Base-by-base conservation (phyloP, 768 basidiomycete species). In the Megacollybia marginata region DNA sequence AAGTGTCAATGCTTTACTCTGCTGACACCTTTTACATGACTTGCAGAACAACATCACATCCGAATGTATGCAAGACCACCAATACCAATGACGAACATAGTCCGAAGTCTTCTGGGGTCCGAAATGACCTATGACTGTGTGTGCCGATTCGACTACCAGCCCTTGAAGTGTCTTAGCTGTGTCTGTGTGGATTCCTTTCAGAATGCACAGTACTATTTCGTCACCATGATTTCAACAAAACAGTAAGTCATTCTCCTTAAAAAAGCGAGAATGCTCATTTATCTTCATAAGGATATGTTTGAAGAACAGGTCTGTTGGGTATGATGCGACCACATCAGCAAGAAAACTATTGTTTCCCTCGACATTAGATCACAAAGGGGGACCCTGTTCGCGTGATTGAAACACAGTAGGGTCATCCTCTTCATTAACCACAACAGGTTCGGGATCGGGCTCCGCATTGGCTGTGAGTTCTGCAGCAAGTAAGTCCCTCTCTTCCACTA, bases 31-130 rank as follows among this genome's bases (percentile, higher is more conserved):
- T 13, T 43, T 42, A 28, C 54, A 55, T 10, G 33, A 42, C 2
- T 31, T 16, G 20, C 42, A 51, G 48, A 44, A 55, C n/a, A 35
- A 28, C 12, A 12, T 15, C 4, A 32, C 32, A 5, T 48, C 42
- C 34, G 28, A 19, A 2, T 2, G 13, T 16, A 55, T 44, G 16
- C 20, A 16, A 0, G 54, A 44, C 54, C 54, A 55, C 52, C 49
- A 53, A 18, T 48, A 55, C 38, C 20, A 52, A n/a, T n/a, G n/a
- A n/a, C n/a, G n/a, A n/a, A n/a, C n/a, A n/a, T n/a, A n/a, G n/a
- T n/a, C n/a, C n/a, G 44, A 23, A 1, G 49, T 53, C 0, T 49
- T 16, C 7, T 50, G 32, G 1, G 34, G 15, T 0, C 52, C 52
- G 12, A 46, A 50, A 16, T 53, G 52, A 1, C 52, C 52, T 5